Evolutionary conservation across 2,329 filamentous ascomycete genomes (phyloP).

Genomic region (Neoarthrinium moseri): DNA sequence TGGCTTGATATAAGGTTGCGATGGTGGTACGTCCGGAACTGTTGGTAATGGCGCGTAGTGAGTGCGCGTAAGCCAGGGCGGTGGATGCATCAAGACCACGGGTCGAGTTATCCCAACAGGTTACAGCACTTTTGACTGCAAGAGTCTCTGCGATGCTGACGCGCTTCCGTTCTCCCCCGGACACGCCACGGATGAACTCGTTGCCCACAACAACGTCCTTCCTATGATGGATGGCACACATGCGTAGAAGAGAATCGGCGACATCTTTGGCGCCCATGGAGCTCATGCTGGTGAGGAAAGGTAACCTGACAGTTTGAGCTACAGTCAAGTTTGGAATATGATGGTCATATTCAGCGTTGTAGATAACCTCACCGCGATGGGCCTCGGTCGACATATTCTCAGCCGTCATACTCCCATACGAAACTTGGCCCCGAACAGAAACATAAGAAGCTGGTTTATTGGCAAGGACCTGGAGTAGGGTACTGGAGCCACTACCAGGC

Average conservation of each 20-base stretch:
- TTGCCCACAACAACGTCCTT: slow-evolving; percentile 60
- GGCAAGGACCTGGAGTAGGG: slow-evolving; percentile 20
- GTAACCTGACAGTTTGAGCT: slow-evolving; percentile 59
- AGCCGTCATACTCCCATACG: slow-evolving; percentile 13
- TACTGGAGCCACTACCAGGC: slow-evolving; percentile 22
- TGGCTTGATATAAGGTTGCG: slow-evolving; percentile 42
- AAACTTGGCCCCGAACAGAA: slow-evolving; percentile 8
- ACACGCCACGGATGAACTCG: slow-evolving; percentile 57
- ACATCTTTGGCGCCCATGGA: neutral
- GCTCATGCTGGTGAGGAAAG: slow-evolving; percentile 44
- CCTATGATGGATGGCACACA: slow-evolving; percentile 63
- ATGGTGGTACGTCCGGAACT: slow-evolving; percentile 60
- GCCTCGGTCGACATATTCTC: slow-evolving; percentile 6
- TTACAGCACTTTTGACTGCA: slow-evolving; percentile 39
- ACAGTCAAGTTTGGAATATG: slow-evolving; percentile 60
- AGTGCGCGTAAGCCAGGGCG: slow-evolving; percentile 74
- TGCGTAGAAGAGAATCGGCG: slow-evolving; percentile 28
- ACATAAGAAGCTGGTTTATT: slow-evolving; percentile 17
- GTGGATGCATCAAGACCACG: slow-evolving; percentile 78
- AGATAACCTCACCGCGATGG: neutral
- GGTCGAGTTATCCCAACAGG: slow-evolving; percentile 63
- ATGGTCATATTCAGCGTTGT: slow-evolving; percentile 36
- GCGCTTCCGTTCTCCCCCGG: slow-evolving; percentile 61
- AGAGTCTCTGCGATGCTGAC: slow-evolving; percentile 68
- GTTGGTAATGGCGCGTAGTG: slow-evolving; percentile 71